Percentiles rank a stretch among this genome's conserved stretches.
Conservation (phyloP, 2,329 filamentous ascomycete species). For the Ascochyta koolunga region DNA sequence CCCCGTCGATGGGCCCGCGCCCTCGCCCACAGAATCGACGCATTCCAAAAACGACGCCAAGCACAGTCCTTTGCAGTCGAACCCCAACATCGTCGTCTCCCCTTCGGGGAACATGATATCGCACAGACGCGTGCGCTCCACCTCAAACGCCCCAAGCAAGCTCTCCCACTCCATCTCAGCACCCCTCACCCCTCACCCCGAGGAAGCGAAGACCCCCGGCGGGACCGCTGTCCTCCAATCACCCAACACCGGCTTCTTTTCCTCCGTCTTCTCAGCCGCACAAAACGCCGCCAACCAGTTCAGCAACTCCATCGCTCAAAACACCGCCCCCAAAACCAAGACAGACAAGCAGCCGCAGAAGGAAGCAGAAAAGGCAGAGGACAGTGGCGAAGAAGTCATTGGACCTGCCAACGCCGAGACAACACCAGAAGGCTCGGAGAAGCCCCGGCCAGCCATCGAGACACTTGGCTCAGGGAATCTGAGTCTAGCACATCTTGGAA, state of each 20-base stretch:
- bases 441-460: slow-evolving; percentile 76
- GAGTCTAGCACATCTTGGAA: slow-evolving; percentile 86
- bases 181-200: slow-evolving; percentile 77
- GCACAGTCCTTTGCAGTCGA: slow-evolving; percentile 46
- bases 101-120: slow-evolving; percentile 74
- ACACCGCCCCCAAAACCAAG: slow-evolving; percentile 56
- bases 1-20: slow-evolving; percentile 57
- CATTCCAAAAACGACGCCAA: slow-evolving; percentile 31
- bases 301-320: slow-evolving; percentile 75
- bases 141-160: slow-evolving; percentile 74
- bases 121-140: slow-evolving; percentile 68
- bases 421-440: slow-evolving; percentile 29
- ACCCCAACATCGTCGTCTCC: slow-evolving; percentile 63
- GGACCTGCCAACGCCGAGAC: slow-evolving; percentile 37
- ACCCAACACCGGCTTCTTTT: slow-evolving; percentile 74
- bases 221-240: slow-evolving; percentile 57
- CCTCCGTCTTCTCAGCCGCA: slow-evolving; percentile 87
- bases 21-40: slow-evolving; percentile 41
- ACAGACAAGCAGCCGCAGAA: slow-evolving; percentile 19
- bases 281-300: slow-evolving; percentile 85
- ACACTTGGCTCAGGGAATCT: slow-evolving; percentile 89
- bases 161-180: slow-evolving; percentile 72
- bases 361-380: slow-evolving; percentile 35
- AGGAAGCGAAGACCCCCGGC: slow-evolving; percentile 68
- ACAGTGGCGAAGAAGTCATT: slow-evolving; percentile 52